Evolutionary conservation across 352 stramenopile species (phyloP).

Genomic region (Pythium dissotocum): DNA sequence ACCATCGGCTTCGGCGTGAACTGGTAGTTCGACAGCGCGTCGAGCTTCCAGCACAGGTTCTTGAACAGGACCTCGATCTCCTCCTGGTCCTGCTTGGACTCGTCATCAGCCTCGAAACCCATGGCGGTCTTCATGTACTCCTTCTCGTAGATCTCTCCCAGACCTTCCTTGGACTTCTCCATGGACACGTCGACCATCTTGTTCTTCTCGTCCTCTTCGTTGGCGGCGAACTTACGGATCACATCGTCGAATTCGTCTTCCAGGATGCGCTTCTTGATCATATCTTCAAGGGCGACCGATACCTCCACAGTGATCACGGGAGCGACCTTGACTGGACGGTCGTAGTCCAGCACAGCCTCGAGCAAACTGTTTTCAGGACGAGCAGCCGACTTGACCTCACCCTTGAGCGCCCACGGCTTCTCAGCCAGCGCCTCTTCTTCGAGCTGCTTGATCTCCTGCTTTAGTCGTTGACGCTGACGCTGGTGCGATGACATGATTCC

Average conservation of each 20-base stretch:
- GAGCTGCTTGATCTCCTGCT: slow-evolving; percentile 86
- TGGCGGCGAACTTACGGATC: slow-evolving; percentile 84
- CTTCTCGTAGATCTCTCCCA: slow-evolving; percentile 95
- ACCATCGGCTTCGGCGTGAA: slow-evolving; percentile 93
- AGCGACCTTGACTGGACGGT: slow-evolving; percentile 89
- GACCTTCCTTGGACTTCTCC: slow-evolving; percentile 90
- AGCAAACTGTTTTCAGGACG: slow-evolving; percentile 93
- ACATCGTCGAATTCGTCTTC: slow-evolving; percentile 96
- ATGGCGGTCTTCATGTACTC: slow-evolving; percentile 95
- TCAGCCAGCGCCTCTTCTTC: slow-evolving; percentile 90
- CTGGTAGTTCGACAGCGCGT: slow-evolving; percentile 95
- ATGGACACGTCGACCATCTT: slow-evolving; percentile 93
- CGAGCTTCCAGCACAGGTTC: slow-evolving; percentile 93
- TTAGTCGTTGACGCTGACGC: slow-evolving; percentile 59
- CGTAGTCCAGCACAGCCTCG: slow-evolving; percentile 93
- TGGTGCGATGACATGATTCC: slow-evolving; percentile 83
- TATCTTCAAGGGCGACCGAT: slow-evolving; percentile 90
- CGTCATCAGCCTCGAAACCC: slow-evolving; percentile 91
- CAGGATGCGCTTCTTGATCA: slow-evolving; percentile 94
- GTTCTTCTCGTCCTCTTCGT: slow-evolving; percentile 74
- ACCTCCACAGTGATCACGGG: slow-evolving; percentile 93
- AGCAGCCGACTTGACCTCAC: slow-evolving; percentile 84
- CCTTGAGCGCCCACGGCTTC: slow-evolving; percentile 94
- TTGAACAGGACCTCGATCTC: slow-evolving; percentile 96
- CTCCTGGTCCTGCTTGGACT: slow-evolving; percentile 91